Conservation (phyloP, 352 stramenopile species). For the Stephanocyclus meneghinianus region DNA sequence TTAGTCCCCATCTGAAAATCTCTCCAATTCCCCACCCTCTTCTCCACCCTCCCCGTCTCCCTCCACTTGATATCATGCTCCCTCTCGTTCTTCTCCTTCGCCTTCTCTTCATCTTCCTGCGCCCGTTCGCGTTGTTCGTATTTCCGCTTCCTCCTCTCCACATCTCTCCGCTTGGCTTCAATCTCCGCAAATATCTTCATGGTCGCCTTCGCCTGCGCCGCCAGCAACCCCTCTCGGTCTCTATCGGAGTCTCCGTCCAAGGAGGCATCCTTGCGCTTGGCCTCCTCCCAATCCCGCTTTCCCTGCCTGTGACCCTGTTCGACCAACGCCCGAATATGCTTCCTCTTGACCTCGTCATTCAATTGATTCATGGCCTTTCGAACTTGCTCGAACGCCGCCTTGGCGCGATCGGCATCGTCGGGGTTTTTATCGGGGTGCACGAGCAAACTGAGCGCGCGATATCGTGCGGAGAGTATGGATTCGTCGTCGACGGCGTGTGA, state of each 20-base stretch:
- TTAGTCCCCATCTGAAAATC: slow-evolving; percentile 67
- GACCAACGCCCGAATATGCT: slow-evolving; percentile 68
- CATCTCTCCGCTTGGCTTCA: slow-evolving; percentile 79
- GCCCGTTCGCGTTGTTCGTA: slow-evolving; percentile 80
- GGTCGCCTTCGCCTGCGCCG: slow-evolving; percentile 61
- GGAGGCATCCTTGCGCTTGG: slow-evolving; percentile 8
- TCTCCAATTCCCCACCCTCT: slow-evolving; percentile 83
- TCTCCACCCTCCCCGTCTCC: slow-evolving; percentile 74
- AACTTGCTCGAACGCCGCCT: slow-evolving; percentile 83
- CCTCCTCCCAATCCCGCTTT: slow-evolving; percentile 53
- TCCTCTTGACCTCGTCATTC: slow-evolving; percentile 71
- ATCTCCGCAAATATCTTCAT: slow-evolving; percentile 85
- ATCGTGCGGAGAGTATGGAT: slow-evolving; percentile 71
- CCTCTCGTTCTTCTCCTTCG: slow-evolving; percentile 73
- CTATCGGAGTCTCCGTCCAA: neutral
- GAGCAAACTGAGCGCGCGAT: slow-evolving; percentile 81
- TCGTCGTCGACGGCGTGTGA: slow-evolving; percentile 67
- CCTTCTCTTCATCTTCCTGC: slow-evolving; percentile 82
- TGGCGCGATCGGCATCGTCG: slow-evolving; percentile 52
- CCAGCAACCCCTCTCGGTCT: slow-evolving; percentile 35
- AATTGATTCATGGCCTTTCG: slow-evolving; percentile 71
- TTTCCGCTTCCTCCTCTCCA: slow-evolving; percentile 78
- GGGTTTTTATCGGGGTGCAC: slow-evolving; percentile 85
- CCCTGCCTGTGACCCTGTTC: slow-evolving; percentile 78
- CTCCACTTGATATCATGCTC: slow-evolving; percentile 83